phyloP scores from a whole-genome alignment of 176 grass and related monocot genomes.

The Musa schizocarpa region DNA sequence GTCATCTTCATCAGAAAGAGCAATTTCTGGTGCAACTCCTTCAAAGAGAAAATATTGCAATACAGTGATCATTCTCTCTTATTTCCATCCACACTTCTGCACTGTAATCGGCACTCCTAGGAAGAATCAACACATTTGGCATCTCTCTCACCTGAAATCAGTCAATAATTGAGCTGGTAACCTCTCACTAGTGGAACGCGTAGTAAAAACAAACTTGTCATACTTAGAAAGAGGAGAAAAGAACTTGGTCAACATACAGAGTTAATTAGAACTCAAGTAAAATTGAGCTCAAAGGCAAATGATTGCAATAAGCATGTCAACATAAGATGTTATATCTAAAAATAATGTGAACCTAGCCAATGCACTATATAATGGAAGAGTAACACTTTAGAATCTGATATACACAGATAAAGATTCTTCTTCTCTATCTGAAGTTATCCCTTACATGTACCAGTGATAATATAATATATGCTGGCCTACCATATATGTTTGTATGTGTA shows the following conservation, averaged over 20 bases:
- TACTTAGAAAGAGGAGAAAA: background rate
- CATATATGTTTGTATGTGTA: too few relatives aligned
- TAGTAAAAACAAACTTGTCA: background rate
- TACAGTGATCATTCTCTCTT: constrained; percentile 89
- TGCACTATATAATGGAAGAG: background rate
- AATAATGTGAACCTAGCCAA: too few relatives aligned
- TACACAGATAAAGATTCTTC: background rate
- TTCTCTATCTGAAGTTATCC: background rate
- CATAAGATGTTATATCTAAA: too few relatives aligned
- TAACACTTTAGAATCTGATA: background rate
- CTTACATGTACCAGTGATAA: background rate
- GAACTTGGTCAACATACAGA: background rate
- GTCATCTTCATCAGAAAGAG: constrained; percentile 87
- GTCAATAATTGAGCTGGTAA: background rate
- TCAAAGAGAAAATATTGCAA: constrained; percentile 84
- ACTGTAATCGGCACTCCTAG: constrained; percentile 85
- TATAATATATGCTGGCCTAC: too few relatives aligned
- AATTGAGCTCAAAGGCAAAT: background rate
- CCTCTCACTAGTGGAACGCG: background rate
- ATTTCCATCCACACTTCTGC: constrained; percentile 99
- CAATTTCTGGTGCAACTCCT: constrained; percentile 61
- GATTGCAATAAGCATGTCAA: background rate
- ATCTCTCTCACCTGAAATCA: constrained; percentile 77
- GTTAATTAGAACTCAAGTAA: background rate
- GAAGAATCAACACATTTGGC: constrained; percentile 98